Evolutionary conservation across 306 rosid species (phyloP).

Genomic region (Clitoria ternatea): DNA sequence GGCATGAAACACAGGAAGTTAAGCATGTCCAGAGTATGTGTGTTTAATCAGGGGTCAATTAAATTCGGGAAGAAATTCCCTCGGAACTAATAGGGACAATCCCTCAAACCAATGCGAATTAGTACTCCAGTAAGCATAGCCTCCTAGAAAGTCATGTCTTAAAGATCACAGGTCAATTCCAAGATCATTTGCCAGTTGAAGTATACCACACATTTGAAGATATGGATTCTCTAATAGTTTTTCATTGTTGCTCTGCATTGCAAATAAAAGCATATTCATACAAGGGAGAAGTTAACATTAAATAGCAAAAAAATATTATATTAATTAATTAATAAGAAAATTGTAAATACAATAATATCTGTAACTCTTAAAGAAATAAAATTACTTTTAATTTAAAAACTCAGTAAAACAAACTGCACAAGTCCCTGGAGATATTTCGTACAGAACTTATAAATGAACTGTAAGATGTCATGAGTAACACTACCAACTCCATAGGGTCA

Average conservation of each 20-base stretch:
- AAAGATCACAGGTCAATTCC: slow-evolving; percentile 66
- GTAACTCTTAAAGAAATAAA: background rate
- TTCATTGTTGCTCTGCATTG: slow-evolving; percentile 86
- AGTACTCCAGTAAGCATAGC: slow-evolving; percentile 35
- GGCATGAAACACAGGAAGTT: slow-evolving; percentile 25
- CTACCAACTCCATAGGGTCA: background rate
- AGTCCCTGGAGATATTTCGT: background rate
- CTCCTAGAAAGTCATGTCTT: slow-evolving; percentile 36
- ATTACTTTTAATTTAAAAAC: background rate
- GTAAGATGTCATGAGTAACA: too few species aligned
- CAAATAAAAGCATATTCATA: slow-evolving; percentile 29
- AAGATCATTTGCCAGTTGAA: slow-evolving; percentile 91
- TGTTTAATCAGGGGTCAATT: slow-evolving; percentile 29
- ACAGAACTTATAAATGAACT: background rate
- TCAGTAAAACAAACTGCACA: background rate
- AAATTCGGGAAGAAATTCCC: slow-evolving; percentile 22
- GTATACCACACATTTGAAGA: slow-evolving; percentile 99
- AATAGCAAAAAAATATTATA: background rate
- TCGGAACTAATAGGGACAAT: slow-evolving; percentile 20
- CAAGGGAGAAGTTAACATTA: slow-evolving; percentile 9
- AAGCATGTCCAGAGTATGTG: slow-evolving; percentile 20
- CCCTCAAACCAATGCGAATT: slow-evolving; percentile 25
- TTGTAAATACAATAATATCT: slow-evolving; percentile 15
- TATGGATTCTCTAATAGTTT: slow-evolving; percentile 97
- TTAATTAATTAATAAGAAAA: slow-evolving; percentile 9